Evolutionary conservation across 1,284 basidiomycete genomes (phyloP).

Genomic region (Trametes polyzona): DNA sequence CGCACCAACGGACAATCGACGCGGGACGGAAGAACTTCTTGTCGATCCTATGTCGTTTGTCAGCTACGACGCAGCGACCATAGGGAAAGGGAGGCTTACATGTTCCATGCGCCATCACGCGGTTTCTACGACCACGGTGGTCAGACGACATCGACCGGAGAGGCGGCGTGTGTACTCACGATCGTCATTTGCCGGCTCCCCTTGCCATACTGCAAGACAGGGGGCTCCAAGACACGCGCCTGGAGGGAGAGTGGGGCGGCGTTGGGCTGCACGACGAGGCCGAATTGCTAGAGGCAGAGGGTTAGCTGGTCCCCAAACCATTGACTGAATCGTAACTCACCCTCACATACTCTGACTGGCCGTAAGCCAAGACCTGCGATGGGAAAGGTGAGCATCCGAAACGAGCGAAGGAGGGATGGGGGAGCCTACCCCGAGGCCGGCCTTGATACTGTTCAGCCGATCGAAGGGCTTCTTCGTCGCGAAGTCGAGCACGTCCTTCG

Average conservation of each 20-base stretch:
- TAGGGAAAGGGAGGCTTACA: slow-evolving; percentile 41
- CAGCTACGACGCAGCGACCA: slow-evolving; percentile 9
- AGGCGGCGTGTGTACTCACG: slow-evolving; percentile 40
- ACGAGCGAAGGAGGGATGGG: slow-evolving; percentile 1
- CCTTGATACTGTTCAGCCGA: slow-evolving; percentile 60
- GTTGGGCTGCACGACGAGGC: slow-evolving; percentile 56
- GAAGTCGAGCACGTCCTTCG: slow-evolving; percentile 67
- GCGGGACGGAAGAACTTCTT: slow-evolving; percentile 63
- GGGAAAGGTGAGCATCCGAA: not conserved
- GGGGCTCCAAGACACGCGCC: slow-evolving; percentile 65
- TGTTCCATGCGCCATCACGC: slow-evolving; percentile 72
- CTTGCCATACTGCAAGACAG: slow-evolving; percentile 62
- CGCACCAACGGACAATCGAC: slow-evolving; percentile 56
- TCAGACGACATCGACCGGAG: not conserved
- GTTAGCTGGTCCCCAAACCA: not conserved
- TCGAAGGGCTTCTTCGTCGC: slow-evolving; percentile 69
- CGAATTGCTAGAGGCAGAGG: slow-evolving; percentile 47
- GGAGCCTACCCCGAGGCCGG: slow-evolving; percentile 56
- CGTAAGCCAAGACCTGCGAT: slow-evolving; percentile 65
- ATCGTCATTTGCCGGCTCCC: slow-evolving; percentile 55
- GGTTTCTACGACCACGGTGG: slow-evolving; percentile 46
- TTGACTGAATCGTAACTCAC: slow-evolving; percentile 20
- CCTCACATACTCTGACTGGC: slow-evolving; percentile 73
- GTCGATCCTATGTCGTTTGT: slow-evolving; percentile 52
- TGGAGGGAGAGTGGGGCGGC: slow-evolving; percentile 53